Evolutionary conservation across 179 eudicot genomes (phyloP).

Genomic region (Spergularia azorica): DNA sequence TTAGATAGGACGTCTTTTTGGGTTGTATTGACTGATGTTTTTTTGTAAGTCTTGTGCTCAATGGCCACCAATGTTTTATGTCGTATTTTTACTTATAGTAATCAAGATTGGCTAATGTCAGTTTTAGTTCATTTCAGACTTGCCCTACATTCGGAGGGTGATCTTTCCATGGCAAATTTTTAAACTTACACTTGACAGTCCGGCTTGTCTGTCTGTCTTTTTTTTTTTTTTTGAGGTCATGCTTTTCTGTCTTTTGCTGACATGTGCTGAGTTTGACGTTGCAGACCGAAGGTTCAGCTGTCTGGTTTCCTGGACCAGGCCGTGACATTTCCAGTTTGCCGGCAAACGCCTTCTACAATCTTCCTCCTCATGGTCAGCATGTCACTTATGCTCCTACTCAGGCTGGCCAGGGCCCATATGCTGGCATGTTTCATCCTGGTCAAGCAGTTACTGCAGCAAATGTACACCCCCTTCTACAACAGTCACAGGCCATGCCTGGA

Average conservation of each 20-base stretch:
- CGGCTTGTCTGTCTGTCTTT: too few species aligned
- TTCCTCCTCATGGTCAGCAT: slow-evolving; percentile 65
- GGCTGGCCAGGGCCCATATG: slow-evolving; percentile 63
- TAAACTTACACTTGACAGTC: too few species aligned
- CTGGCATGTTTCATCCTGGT: slow-evolving; percentile 68
- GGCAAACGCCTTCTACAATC: slow-evolving; percentile 70
- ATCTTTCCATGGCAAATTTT: too few species aligned
- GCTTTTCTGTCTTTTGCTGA: not conserved
- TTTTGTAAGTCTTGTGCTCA: too few species aligned
- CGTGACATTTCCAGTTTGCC: slow-evolving; percentile 66
- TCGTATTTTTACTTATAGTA: too few species aligned
- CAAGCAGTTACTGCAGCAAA: slow-evolving; percentile 58
- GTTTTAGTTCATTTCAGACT: too few species aligned
- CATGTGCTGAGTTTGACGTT: slow-evolving; percentile 11
- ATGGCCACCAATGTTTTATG: too few species aligned
- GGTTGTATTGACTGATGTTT: too few species aligned
- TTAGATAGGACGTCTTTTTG: too few species aligned
- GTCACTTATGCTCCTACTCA: slow-evolving; percentile 67
- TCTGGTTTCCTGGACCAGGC: slow-evolving; percentile 66
- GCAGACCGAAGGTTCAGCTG: slow-evolving; percentile 78
- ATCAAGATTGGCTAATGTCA: too few species aligned
- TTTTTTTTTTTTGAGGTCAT: not conserved
- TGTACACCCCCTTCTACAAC: slow-evolving; percentile 71
- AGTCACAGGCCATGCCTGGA: slow-evolving; percentile 69
- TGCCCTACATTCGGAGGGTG: too few species aligned